A percentile compares a stretch with the other conserved stretches of the same genome.
Conservation (phyloP, 345 rosid species). For the Ceriops decandra region DNA sequence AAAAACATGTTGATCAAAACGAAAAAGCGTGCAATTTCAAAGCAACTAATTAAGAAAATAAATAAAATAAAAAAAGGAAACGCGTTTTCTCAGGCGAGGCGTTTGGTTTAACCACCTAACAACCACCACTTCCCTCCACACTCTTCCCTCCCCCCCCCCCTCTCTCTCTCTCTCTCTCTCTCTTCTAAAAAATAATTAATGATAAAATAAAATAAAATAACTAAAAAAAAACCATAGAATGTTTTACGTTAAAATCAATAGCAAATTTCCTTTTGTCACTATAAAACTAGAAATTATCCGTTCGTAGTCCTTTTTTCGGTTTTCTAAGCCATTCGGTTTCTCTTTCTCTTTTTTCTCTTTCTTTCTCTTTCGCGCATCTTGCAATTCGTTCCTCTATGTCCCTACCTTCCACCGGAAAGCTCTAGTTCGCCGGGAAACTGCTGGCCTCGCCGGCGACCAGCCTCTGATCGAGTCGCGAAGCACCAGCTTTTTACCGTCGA, state of each 20-base stretch:
- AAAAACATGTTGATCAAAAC: constrained; percentile 3
- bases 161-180: constrained; percentile 4
- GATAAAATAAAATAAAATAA: neutral
- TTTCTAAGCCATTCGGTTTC: constrained; percentile 46
- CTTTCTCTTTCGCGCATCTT: constrained; percentile 7
- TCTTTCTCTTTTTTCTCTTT: constrained; percentile 25
- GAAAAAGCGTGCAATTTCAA: constrained; percentile 18
- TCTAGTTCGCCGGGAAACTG: constrained; percentile 42
- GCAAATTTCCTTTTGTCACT: constrained; percentile 27
- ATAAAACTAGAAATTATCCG: constrained; percentile 67
- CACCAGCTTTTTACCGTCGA: neutral
- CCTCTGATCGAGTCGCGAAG: constrained; percentile 16
- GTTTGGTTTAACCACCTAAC: constrained; percentile 99
- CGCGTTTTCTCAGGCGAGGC: constrained; percentile 82
- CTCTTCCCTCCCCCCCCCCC: constrained; percentile 27
- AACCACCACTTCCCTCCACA: constrained; percentile 68
- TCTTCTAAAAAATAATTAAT: neutral
- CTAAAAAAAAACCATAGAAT: too few species aligned
- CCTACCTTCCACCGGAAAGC: constrained; percentile 30
- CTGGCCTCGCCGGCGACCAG: constrained; percentile 25
- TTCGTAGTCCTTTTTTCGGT: constrained; percentile 44
- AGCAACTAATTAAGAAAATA: constrained; percentile 22
- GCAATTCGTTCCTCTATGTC: constrained; percentile 30
- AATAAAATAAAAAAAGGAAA: constrained; percentile 22
- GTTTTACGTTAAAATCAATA: constrained; percentile 18